Evolutionary conservation across 768 basidiomycete genomes (phyloP), one percentile per base, ranked within the genome.

Genomic region (Cystofilobasidium macerans): DNA sequence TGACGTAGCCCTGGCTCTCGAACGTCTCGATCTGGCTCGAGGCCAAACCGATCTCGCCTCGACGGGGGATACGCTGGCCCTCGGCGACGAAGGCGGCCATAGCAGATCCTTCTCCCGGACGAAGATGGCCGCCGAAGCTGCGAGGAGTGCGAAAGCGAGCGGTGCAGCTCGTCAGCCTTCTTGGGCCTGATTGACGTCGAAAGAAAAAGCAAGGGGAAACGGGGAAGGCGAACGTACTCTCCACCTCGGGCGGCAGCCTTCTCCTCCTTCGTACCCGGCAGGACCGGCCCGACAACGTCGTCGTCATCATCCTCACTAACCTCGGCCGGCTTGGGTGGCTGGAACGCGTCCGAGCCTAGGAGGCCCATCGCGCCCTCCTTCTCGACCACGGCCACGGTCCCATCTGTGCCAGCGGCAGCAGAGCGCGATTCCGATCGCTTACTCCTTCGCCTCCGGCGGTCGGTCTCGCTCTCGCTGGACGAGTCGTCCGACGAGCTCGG

Each of bases 31-130:
- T 99, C 75, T 89, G 83, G 35, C 85, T 84, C 16, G 89, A 85
- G 13, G 86, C 86, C 70, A 99, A 79, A 64, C 95, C 95, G 71
- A 99, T 98, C 78, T 99, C 95, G 78, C 95, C 95, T 81, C 95
- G 89, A 69, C 95, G 89, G 0, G 95, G 95, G 72, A 98, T 99
- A 74, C 95, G 93, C 69, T 85, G 83, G 2, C 95, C 94, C 36
- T 77, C 73, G 73, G 88, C 81, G 63, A 97, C 82, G 82, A 87
- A 99, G 48, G 90, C 89, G 1, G 95, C 95, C 92, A 99, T 98
- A 42, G 95, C 95, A 69, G 86, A 87, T 59, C 91, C 95, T 81
- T 99, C 95, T 61, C 95, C 95, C 6, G 88, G 88, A 14, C 92
- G 82, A 58, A 99, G 80, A 33, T 89, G 87, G 67, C 92, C 84